Evolutionary conservation across 1,284 basidiomycete species (phyloP).

Genomic region (Fomitopsis betulina): DNA sequence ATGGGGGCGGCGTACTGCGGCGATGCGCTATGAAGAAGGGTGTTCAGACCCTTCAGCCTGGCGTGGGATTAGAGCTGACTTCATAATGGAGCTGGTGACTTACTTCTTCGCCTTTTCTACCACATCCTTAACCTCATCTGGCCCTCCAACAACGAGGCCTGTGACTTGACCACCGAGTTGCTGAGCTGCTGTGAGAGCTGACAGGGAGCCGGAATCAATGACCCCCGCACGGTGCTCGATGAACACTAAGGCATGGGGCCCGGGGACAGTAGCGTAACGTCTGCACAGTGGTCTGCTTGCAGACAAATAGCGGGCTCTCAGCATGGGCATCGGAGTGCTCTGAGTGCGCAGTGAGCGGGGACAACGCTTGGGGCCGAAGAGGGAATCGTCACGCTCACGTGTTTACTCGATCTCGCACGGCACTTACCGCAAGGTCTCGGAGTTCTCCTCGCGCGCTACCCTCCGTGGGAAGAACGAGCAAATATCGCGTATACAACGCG

Average conservation of each 20-base stretch:
- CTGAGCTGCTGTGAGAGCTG: constrained; percentile 85
- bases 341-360: too few species aligned
- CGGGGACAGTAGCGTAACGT: constrained; percentile 49
- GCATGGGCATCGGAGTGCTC: constrained; percentile 23
- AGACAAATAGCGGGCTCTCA: constrained; percentile 27
- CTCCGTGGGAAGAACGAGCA: too few species aligned
- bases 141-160: constrained; percentile 80
- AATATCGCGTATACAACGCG: too few species aligned
- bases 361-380: too few species aligned
- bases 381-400: too few species aligned
- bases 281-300: constrained; percentile 32
- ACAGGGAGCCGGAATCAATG: constrained; percentile 83
- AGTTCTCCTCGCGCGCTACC: too few species aligned
- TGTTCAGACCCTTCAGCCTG: constrained; percentile 44
- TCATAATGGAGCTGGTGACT: constrained; percentile 16
- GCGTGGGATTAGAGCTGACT: background rate
- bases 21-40: constrained; percentile 38
- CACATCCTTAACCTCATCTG: constrained; percentile 65
- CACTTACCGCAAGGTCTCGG: too few species aligned
- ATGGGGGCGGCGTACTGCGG: constrained; percentile 44
- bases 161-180: constrained; percentile 85
- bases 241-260: constrained; percentile 77
- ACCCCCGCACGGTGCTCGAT: constrained; percentile 84
- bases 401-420: too few species aligned
- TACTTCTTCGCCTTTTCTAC: constrained; percentile 82